phyloP scores from a whole-genome alignment of 352 stramenopile species.

The Pelagophyceae sp. region DNA sequence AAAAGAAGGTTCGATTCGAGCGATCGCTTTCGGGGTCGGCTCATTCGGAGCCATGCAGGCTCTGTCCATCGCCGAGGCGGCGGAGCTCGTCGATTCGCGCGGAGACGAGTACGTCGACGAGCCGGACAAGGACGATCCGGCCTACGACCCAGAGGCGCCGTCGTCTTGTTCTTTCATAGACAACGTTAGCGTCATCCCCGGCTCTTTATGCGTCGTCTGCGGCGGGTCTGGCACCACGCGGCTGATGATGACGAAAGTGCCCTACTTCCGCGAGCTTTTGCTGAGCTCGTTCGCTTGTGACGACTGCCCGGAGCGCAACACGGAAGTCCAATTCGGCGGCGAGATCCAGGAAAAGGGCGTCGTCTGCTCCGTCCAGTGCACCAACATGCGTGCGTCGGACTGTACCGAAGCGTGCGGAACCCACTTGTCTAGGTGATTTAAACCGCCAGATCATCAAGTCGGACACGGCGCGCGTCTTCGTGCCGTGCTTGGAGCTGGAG shows the following conservation, averaged over 20 bases:
- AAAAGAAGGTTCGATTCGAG: no score
- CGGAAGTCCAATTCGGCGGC: constrained; percentile 54
- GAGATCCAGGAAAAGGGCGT: constrained; percentile 48
- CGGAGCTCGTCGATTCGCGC: not conserved
- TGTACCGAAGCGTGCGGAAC: not conserved
- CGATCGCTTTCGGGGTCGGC: no score
- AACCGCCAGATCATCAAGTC: constrained; percentile 78
- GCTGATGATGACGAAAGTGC: constrained; percentile 79
- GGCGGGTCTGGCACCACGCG: constrained; percentile 66
- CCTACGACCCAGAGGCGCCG: no score
- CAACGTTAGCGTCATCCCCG: constrained; percentile 40
- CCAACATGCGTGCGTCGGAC: constrained; percentile 27
- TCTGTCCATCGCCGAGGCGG: not conserved
- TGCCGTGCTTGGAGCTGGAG: constrained; percentile 73
- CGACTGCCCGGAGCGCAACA: constrained; percentile 38
- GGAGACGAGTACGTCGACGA: not conserved
- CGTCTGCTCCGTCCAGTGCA: constrained; percentile 37
- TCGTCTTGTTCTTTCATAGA: no score
- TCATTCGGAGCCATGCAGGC: not conserved
- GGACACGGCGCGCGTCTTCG: constrained; percentile 59
- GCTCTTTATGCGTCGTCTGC: constrained; percentile 80
- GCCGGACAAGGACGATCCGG: no score
- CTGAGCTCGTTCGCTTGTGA: constrained; percentile 79
- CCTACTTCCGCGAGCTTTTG: constrained; percentile 85
- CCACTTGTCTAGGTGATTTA: constrained; percentile 47